Percentiles rank a stretch among this genome's conserved stretches.
Evolutionary conservation across 495 filamentous ascomycete genomes (phyloP).

Genomic region (Penicillium daleae): DNA sequence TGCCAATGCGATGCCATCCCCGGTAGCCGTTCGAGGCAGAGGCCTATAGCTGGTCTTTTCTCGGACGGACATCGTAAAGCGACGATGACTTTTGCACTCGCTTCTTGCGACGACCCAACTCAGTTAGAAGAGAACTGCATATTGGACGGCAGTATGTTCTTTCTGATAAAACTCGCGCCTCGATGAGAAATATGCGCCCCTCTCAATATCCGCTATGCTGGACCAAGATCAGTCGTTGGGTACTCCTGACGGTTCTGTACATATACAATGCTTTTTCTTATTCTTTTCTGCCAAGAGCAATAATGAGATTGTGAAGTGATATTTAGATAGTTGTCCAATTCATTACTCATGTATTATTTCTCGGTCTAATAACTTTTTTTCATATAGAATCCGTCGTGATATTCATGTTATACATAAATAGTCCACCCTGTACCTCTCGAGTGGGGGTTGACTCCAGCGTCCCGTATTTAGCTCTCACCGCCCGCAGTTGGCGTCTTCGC

Average conservation of each 20-base stretch:
- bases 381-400: not conserved
- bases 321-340: not conserved
- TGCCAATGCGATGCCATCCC: not conserved
- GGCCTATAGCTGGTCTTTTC: not conserved
- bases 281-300: not conserved
- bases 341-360: not conserved
- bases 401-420: not conserved
- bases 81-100: not conserved
- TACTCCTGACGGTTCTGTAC: constrained; percentile 5
- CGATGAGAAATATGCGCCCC: not conserved
- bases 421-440: not conserved
- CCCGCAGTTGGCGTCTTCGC: constrained; percentile 2
- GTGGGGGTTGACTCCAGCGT: not conserved
- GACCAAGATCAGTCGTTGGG: not conserved
- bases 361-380: not conserved
- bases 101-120: not conserved
- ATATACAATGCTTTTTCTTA: constrained; percentile 13
- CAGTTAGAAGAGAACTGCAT: not conserved
- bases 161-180: not conserved
- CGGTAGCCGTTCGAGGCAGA: not conserved
- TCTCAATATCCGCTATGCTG: not conserved
- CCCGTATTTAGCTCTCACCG: not conserved
- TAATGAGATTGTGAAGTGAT: not conserved
- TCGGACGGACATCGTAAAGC: not conserved
- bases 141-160: not conserved